Base-by-base conservation (phyloP, 495 filamentous ascomycete genomes). In the Xylaria castorea region DNA sequence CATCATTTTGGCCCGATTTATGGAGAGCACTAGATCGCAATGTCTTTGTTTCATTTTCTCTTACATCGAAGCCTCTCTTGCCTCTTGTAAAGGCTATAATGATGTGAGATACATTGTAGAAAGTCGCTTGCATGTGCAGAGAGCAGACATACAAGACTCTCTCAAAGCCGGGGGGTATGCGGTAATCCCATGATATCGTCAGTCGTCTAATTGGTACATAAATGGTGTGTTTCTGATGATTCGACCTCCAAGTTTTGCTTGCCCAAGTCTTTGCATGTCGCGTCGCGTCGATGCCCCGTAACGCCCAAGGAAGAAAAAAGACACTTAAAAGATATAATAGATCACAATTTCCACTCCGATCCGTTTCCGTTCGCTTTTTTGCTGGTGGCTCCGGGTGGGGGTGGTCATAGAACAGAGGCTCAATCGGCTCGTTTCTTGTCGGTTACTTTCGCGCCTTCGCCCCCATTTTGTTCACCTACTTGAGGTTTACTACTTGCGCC, bases 351-450 rank as follows among this genome's bases (percentile, higher is more conserved):
- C 48, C 46, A 34, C 30, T 38, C 42, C 27, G 4, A 32, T 38
- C 44, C 40, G 18, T 67, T 70, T 68, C 32, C 74, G 68, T 58
- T 75, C 69, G 46, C 67, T 70, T 67, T 73, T 66, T 76, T 32
- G 50, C 71, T 75, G 70, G 58, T 75, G 66, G 48, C 30, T 40
- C 65, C 0, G 69, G n/a, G 22, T 5, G 40, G 42, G 25, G n/a
- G n/a, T n/a, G n/a, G 16, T 36, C 64, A 22, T 48, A 14, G 38
- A 66, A 14, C 11, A 38, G 22, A 48, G 51, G 42, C 63, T 80
- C 71, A 84, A 69, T 85, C 83, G 50, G 80, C 75, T 50, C 81
- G 79, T 73, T 84, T 84, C 75, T 84, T 84, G 67, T 66, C 50
- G 12, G 76, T 72, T 46, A 55, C 60, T 14, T 79, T 76, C 42